Percentiles rank a stretch among this genome's conserved stretches.
phyloP scores from a whole-genome alignment of 331 rosid genomes.

The Malus hybrid region DNA sequence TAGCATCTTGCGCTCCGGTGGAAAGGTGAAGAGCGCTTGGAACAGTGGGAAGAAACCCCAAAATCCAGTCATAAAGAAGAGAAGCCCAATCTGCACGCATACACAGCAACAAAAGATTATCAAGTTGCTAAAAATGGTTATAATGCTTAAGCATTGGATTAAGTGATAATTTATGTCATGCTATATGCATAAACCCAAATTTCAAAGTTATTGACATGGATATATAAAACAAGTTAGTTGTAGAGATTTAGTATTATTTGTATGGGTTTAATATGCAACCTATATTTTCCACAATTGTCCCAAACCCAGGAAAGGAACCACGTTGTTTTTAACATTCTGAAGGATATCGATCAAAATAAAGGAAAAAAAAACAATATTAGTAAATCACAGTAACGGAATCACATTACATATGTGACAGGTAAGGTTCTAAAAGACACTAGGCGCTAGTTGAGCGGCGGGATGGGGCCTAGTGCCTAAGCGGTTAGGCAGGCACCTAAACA shows the following conservation, averaged over 20 bases:
- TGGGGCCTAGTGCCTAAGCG: too few relatives aligned
- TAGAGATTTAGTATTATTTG: neutral
- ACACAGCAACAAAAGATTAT: neutral
- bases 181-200: neutral
- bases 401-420: neutral
- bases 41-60: slow-evolving; percentile 57
- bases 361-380: neutral
- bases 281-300: neutral
- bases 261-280: neutral
- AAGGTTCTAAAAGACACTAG: too few relatives aligned
- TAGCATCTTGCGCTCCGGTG: slow-evolving; percentile 50
- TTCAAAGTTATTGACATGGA: neutral
- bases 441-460: too few relatives aligned
- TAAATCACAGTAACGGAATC: neutral
- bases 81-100: slow-evolving; percentile 54
- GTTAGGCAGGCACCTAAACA: too few relatives aligned
- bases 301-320: neutral
- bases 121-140: neutral
- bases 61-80: slow-evolving; percentile 53
- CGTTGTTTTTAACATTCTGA: neutral
- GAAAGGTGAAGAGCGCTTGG: slow-evolving; percentile 68
- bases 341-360: neutral
- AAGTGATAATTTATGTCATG: neutral
- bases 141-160: neutral
- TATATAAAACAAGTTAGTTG: neutral